Base-by-base conservation (phyloP, 1,284 basidiomycete genomes). In the Microbotryomycetes sp. region DNA sequence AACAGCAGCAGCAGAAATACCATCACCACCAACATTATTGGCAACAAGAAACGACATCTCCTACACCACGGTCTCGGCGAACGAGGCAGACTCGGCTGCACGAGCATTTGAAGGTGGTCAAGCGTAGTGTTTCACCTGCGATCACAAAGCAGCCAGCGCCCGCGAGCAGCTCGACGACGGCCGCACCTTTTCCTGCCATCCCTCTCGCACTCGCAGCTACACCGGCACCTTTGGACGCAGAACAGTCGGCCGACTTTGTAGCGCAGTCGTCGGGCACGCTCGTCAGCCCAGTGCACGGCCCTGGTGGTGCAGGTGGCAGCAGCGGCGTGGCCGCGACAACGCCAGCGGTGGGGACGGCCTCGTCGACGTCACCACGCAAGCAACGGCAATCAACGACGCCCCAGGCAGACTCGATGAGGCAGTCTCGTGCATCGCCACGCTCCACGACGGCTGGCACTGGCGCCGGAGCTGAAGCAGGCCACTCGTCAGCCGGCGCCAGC, bases 51-150 rank as follows among this genome's bases (percentile, higher is more conserved):
- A 41, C 9, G 35, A 11, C 35, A 11, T 18, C 35, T 11, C 9
- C 11, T 41, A 18, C 35, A 41, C 11, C 11, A 9, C 9, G 18
- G 18, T 18, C 11, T 11, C 35, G 35, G 9, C 35, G 35, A 41
- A 28, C 21, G 18, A 62, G 65, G 11, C 65, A 67, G 35, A 67
- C 65, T 15, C 48, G 65, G 47, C 26, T 67, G 18, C 60, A 64
- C 23, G 62, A 67, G 46, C 65, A 67, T 47, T 56, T 67, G 7
- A 48, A 56, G 18, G 45, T 62, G 4, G 65, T 67, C 53, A 67
- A 67, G 35, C 50, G 55, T 1, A 53, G 55, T 13, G 35, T 55
- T 11, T 56, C 54, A 13, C 28, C 50, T 9, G 29, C 31, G 11
- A 27, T 31, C 21, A 41, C 52, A 5, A 48, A 47, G 24, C n/a